Conservation (phyloP, 1,284 basidiomycete genomes). For the Cryptococcus sp. region DNA sequence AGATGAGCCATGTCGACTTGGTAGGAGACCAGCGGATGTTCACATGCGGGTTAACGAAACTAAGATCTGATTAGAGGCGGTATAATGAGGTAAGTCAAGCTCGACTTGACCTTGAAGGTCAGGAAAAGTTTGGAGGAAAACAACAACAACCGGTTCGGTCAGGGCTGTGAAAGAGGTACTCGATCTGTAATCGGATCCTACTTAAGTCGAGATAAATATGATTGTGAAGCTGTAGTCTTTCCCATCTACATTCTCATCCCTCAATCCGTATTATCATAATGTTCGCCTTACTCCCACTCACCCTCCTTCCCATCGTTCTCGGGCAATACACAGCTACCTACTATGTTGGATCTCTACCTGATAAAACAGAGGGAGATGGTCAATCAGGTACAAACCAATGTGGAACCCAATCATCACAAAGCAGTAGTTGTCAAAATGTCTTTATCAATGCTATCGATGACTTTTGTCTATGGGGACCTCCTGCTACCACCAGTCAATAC, state of each 20-base stretch:
- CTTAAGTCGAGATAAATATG: too few relatives aligned
- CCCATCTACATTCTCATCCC: not conserved
- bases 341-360: conserved; percentile 23
- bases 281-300: not conserved
- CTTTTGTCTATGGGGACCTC: conserved; percentile 47
- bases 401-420: conserved; percentile 56
- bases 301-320: not conserved
- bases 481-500: conserved; percentile 24
- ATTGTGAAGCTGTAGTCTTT: too few relatives aligned
- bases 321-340: conserved; percentile 13
- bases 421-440: conserved; percentile 57
- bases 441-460: conserved; percentile 47
- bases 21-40: too few relatives aligned
- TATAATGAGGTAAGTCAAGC: too few relatives aligned
- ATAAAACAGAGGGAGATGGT: conserved; percentile 52
- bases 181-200: too few relatives aligned
- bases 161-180: too few relatives aligned
- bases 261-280: not conserved
- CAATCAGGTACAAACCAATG: conserved; percentile 58
- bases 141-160: too few relatives aligned
- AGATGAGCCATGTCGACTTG: too few relatives aligned
- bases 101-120: too few relatives aligned
- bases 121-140: too few relatives aligned
- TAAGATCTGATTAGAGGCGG: too few relatives aligned
- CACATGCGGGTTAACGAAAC: too few relatives aligned